Percentiles rank a stretch among this genome's conserved stretches.
phyloP scores from a whole-genome alignment of 2,329 filamentous ascomycete genomes.

The Beauveria asiatica region DNA sequence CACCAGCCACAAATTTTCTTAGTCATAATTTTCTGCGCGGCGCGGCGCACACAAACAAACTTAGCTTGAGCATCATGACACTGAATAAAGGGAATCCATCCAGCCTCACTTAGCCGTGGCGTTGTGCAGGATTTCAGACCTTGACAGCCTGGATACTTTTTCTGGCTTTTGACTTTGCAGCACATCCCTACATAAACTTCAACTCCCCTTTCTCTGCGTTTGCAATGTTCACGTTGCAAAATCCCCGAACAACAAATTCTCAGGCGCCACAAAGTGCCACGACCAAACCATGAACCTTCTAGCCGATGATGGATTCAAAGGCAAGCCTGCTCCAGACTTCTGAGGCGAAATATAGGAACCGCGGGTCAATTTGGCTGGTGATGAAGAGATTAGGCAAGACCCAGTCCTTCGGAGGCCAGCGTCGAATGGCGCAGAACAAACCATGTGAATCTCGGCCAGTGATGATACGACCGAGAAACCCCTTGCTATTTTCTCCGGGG shows the following conservation, averaged over 20 bases:
- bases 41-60: too few relatives aligned
- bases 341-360: not conserved
- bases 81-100: too few relatives aligned
- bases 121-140: too few relatives aligned
- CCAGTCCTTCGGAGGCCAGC: not conserved
- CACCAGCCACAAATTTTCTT: too few relatives aligned
- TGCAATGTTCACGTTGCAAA: not conserved
- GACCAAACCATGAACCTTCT: not conserved
- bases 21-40: too few relatives aligned
- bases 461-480: not conserved
- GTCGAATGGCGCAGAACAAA: not conserved
- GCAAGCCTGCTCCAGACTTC: not conserved
- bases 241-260: not conserved
- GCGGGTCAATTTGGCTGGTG: not conserved
- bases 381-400: not conserved
- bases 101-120: too few relatives aligned
- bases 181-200: not conserved
- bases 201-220: not conserved
- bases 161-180: too few relatives aligned
- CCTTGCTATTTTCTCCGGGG: not conserved
- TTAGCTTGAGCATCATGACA: too few relatives aligned
- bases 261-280: not conserved
- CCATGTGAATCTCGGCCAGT: not conserved
- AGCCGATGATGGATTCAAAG: not conserved
- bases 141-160: too few relatives aligned